These are phyloP conservation scores for Aspergillus bombycis DNA, from an alignment of 2,329 filamentous ascomycete species.

Conservation along the genomic window DNA sequence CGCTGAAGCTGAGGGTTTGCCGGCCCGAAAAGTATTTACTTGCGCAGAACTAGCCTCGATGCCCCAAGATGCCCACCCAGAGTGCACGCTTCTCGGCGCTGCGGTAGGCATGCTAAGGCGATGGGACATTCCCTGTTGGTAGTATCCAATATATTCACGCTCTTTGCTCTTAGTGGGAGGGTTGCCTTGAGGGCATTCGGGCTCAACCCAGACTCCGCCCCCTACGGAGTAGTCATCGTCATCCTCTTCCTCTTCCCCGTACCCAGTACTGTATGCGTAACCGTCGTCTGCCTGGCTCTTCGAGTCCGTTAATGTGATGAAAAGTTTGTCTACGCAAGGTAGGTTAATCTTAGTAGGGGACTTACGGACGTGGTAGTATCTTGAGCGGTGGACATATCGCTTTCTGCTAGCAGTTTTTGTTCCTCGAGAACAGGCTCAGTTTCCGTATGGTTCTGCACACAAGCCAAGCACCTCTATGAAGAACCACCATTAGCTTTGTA, in stretches of 20 bases:
- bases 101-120: neutral
- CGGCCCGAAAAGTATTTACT: neutral
- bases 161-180: conserved; percentile 6
- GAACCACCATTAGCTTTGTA: neutral
- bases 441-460: conserved; percentile 39
- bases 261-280: conserved; percentile 6
- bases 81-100: neutral
- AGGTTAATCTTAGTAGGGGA: neutral
- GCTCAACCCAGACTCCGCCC: conserved; percentile 25
- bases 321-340: neutral
- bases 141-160: conserved; percentile 24
- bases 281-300: conserved; percentile 22
- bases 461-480: conserved; percentile 46
- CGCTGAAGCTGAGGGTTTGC: neutral
- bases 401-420: conserved; percentile 27
- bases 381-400: conserved; percentile 13
- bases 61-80: neutral
- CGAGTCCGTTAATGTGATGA: neutral
- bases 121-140: conserved; percentile 21
- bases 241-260: conserved; percentile 19
- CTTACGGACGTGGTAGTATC: conserved; percentile 15
- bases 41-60: conserved; percentile 5
- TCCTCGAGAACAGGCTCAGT: conserved; percentile 38
- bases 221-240: conserved; percentile 17
- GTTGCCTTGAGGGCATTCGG: neutral